phyloP scores from a whole-genome alignment of 805 yeast species.

The Wickerhamomyces mucosus region DNA sequence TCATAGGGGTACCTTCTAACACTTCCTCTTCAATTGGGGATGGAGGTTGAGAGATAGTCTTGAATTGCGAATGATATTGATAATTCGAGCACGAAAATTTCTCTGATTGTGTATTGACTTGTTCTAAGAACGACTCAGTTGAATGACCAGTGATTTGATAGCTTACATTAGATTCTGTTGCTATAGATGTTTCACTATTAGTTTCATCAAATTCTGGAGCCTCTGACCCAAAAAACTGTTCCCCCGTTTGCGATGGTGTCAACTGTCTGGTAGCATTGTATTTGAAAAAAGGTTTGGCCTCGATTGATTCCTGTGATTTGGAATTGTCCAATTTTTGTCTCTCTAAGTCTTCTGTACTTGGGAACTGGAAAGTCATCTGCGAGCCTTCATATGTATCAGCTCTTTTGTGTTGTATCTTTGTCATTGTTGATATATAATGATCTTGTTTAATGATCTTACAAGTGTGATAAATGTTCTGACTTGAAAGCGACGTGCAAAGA shows the following conservation, averaged over 20 bases:
- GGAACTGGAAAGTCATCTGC: slow-evolving; percentile 31
- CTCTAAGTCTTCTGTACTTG: slow-evolving; percentile 20
- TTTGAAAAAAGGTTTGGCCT: slow-evolving; percentile 14
- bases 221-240: background rate
- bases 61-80: background rate
- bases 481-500: too few relatives aligned
- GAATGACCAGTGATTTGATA: slow-evolving; percentile 21
- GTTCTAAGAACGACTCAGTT: background rate
- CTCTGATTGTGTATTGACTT: background rate
- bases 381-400: slow-evolving; percentile 29
- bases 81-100: background rate
- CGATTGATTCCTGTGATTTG: background rate
- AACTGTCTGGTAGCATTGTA: slow-evolving; percentile 2
- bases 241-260: background rate
- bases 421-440: too few relatives aligned
- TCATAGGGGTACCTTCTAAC: background rate
- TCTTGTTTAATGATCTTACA: too few relatives aligned
- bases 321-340: background rate
- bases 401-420: slow-evolving; percentile 22
- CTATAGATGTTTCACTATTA: slow-evolving; percentile 4
- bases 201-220: background rate
- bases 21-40: background rate
- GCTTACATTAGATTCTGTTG: slow-evolving; percentile 14
- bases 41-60: background rate
- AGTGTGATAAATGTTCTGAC: too few relatives aligned